phyloP scores from a whole-genome alignment of 257 asterid species.

The Galeopsis tetrahit region DNA sequence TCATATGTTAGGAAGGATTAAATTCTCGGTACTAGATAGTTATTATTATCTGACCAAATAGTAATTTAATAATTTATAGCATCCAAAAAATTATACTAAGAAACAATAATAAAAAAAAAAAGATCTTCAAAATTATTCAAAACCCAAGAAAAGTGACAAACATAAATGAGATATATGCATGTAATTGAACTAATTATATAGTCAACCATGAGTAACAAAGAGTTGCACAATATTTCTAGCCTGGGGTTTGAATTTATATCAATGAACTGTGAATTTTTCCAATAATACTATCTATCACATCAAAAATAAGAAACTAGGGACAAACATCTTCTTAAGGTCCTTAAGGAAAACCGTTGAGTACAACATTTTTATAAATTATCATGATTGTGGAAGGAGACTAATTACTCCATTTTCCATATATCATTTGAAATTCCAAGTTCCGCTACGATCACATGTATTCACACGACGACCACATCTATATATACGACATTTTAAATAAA shows the following conservation, averaged over 20 bases:
- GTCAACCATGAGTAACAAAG: neutral
- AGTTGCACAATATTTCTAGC: neutral
- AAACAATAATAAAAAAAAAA: neutral
- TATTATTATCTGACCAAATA: neutral
- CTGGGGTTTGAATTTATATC: neutral
- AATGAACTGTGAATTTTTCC: neutral
- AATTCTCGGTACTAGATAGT: neutral
- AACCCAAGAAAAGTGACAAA: neutral
- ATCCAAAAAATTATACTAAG: neutral
- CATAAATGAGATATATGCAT: neutral
- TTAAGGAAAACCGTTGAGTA: constrained; percentile 4
- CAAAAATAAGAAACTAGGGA: neutral
- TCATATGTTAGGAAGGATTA: neutral
- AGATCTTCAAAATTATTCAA: neutral
- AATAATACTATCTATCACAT: neutral
- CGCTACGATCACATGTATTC: neutral
- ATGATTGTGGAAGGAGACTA: constrained; percentile 2
- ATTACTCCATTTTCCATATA: neutral
- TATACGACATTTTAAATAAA: neutral
- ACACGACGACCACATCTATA: neutral
- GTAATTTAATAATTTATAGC: neutral
- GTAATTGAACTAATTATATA: neutral
- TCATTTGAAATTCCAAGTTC: neutral
- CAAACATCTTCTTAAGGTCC: constrained; percentile 14
- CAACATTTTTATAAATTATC: neutral